A percentile compares a stretch with the other conserved stretches of the same genome.
Conservation (phyloP, 164 flowering plant species). For the Tetrastigma voinierianum region DNA sequence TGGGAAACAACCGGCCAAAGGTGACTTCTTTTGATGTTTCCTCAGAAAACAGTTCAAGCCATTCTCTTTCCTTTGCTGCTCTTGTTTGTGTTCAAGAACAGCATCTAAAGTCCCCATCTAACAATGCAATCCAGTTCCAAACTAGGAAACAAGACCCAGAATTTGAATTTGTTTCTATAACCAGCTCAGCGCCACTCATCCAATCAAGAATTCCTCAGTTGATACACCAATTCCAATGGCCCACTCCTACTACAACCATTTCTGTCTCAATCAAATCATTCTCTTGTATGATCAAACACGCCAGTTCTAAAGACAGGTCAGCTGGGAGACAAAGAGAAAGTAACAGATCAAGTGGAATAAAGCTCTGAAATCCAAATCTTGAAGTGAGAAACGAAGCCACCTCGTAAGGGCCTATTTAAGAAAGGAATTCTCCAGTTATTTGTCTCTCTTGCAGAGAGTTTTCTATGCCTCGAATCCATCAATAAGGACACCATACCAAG, state of each 20-base stretch:
- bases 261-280: neutral
- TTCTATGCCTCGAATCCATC: slow-evolving; percentile 15
- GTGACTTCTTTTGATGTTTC: slow-evolving; percentile 13
- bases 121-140: neutral
- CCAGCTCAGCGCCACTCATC: neutral
- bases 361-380: neutral
- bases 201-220: neutral
- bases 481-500: neutral
- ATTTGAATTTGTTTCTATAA: slow-evolving; percentile 19
- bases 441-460: slow-evolving; percentile 28
- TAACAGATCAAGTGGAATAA: slow-evolving; percentile 5
- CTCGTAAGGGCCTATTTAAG: slow-evolving; percentile 12
- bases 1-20: slow-evolving; percentile 15
- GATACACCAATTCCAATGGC: slow-evolving; percentile 8
- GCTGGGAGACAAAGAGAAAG: neutral
- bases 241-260: slow-evolving; percentile 11
- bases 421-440: slow-evolving; percentile 15
- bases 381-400: slow-evolving; percentile 12
- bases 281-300: neutral
- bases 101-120: slow-evolving; percentile 5
- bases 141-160: slow-evolving; percentile 10
- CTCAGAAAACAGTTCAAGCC: slow-evolving; percentile 20
- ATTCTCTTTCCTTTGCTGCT: slow-evolving; percentile 35
- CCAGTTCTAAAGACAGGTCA: neutral
- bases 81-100: slow-evolving; percentile 29